Evolutionary conservation across 768 basidiomycete genomes (phyloP).

Genomic region (Lactarius sanguifluus): DNA sequence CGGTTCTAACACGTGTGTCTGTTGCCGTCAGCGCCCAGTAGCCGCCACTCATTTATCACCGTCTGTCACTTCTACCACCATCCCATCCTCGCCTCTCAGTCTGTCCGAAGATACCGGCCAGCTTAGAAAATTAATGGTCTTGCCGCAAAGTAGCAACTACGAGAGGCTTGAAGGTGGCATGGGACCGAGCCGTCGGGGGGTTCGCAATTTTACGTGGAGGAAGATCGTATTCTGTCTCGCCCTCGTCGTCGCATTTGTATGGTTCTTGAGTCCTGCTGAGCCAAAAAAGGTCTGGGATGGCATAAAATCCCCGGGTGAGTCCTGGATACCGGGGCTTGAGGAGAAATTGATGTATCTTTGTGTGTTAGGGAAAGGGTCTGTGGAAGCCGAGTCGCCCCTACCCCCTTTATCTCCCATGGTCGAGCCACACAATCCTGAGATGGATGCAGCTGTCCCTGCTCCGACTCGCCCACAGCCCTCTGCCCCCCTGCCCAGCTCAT

Average conservation of each 20-base stretch:
- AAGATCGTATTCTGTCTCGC: conserved; percentile 62
- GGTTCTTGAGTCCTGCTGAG: conserved; percentile 60
- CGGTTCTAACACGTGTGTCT: neutral
- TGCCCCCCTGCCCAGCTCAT: conserved; percentile 48
- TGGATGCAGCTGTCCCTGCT: neutral
- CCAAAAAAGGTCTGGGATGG: conserved; percentile 29
- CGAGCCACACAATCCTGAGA: conserved; percentile 15
- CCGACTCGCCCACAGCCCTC: conserved; percentile 8
- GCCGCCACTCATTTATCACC: neutral
- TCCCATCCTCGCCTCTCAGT: conserved; percentile 2
- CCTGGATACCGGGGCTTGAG: neutral
- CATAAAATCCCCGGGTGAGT: conserved; percentile 34
- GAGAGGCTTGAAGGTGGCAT: conserved; percentile 63
- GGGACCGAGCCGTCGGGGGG: conserved; percentile 44
- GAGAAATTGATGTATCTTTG: neutral
- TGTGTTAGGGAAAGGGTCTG: conserved; percentile 11
- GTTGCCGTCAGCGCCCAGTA: neutral
- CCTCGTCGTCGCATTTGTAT: conserved; percentile 58
- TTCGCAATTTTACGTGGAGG: conserved; percentile 53
- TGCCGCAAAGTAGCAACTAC: conserved; percentile 48
- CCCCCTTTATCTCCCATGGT: conserved; percentile 6
- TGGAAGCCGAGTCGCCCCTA: neutral
- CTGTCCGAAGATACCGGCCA: neutral
- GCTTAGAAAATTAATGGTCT: conserved; percentile 31
- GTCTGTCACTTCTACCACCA: neutral